Conservation (phyloP, 2,329 filamentous ascomycete genomes). For the Chalara sp. region DNA sequence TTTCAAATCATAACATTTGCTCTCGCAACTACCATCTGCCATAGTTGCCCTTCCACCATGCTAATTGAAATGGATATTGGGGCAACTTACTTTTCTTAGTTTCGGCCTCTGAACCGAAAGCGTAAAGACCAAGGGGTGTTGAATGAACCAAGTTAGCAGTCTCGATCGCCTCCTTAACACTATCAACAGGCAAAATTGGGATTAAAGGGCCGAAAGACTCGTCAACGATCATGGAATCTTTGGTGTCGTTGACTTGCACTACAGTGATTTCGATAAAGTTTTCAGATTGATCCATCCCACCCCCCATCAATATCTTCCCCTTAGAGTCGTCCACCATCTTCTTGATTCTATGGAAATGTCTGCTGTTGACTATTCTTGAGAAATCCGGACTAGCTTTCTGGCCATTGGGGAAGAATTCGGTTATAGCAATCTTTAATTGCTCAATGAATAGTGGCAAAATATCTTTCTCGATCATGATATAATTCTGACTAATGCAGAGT, state of each 20-base stretch:
- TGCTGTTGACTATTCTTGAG: slow-evolving; percentile 71
- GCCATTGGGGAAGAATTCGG: slow-evolving; percentile 79
- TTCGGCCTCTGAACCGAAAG: slow-evolving; percentile 77
- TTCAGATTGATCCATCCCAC: slow-evolving; percentile 70
- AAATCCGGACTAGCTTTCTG: slow-evolving; percentile 73
- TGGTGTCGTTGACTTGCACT: slow-evolving; percentile 69
- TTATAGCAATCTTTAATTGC: slow-evolving; percentile 63
- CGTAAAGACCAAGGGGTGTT: slow-evolving; percentile 77
- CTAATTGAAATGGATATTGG: too few species aligned
- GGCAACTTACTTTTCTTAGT: slow-evolving; percentile 57
- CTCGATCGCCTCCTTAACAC: slow-evolving; percentile 78
- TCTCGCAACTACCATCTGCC: too few species aligned
- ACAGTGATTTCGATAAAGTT: slow-evolving; percentile 88
- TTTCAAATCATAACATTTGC: too few species aligned
- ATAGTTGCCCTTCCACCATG: too few species aligned
- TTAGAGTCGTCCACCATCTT: slow-evolving; percentile 79
- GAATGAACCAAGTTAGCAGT: slow-evolving; percentile 75
- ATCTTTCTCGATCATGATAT: slow-evolving; percentile 73
- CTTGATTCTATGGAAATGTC: slow-evolving; percentile 77
- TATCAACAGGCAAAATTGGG: slow-evolving; percentile 69
- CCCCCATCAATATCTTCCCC: slow-evolving; percentile 83
- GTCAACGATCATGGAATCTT: slow-evolving; percentile 72
- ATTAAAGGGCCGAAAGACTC: slow-evolving; percentile 95
- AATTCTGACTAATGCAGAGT: slow-evolving; percentile 90
- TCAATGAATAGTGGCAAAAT: slow-evolving; percentile 66